These are phyloP conservation scores for Lecanicillium sp. DNA, from an alignment of 2,329 filamentous ascomycete genomes.

Conservation along the genomic window DNA sequence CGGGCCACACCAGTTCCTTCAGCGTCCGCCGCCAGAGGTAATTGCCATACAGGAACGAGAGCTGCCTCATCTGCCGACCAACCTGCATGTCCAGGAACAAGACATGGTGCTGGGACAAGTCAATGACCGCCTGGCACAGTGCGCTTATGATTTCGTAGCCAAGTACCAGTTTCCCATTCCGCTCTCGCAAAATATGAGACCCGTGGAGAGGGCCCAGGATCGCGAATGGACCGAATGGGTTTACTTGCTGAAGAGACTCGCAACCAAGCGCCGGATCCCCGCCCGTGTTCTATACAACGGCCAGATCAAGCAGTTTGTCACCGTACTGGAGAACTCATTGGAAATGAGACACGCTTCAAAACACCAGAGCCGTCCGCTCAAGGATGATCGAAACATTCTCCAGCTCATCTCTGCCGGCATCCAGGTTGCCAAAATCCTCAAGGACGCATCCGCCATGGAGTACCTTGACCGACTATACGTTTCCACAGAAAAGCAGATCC, in stretches of 20 bases:
- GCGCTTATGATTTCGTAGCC: constrained; percentile 83
- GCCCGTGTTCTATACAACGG: constrained; percentile 78
- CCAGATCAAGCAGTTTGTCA: constrained; percentile 87
- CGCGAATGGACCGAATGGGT: constrained; percentile 92
- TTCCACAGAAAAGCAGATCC: constrained; percentile 71
- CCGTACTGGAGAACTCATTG: constrained; percentile 78
- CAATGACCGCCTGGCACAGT: constrained; percentile 77
- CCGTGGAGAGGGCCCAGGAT: constrained; percentile 64
- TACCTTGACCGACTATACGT: constrained; percentile 75
- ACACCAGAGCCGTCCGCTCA: constrained; percentile 72
- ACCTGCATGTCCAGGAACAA: constrained; percentile 76
- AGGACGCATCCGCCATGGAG: constrained; percentile 76
- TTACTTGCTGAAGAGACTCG: constrained; percentile 74
- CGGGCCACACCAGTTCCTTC: constrained; percentile 74
- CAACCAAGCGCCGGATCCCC: constrained; percentile 78
- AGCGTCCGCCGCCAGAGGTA: constrained; percentile 61
- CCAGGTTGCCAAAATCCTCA: constrained; percentile 80
- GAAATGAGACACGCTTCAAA: constrained; percentile 83
- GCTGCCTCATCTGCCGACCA: constrained; percentile 73
- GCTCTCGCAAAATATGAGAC: constrained; percentile 72
- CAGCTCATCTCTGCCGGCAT: constrained; percentile 82
- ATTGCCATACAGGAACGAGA: constrained; percentile 72
- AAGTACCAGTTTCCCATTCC: constrained; percentile 89
- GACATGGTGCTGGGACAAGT: constrained; percentile 72
- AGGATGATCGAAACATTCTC: constrained; percentile 82